phyloP scores from a whole-genome alignment of 305 asterid genomes.

The Rubia tinctorum region DNA sequence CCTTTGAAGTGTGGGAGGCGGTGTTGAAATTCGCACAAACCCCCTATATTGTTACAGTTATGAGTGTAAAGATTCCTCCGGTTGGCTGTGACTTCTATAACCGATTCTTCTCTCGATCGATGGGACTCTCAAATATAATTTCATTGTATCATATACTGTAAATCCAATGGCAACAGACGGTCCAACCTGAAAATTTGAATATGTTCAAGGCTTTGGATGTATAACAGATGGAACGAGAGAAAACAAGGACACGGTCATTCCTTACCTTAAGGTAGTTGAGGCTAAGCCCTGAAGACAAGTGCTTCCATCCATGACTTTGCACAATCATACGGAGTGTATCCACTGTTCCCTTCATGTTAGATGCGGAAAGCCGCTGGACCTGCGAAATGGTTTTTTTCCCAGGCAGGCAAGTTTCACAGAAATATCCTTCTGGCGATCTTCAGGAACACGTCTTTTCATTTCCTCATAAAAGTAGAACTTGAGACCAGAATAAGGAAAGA shows the following conservation, averaged over 20 bases:
- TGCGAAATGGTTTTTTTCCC: conserved; percentile 23
- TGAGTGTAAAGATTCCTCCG: conserved; percentile 41
- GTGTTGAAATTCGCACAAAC: conserved; percentile 23
- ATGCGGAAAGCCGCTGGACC: conserved; percentile 67
- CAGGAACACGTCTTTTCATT: conserved; percentile 84
- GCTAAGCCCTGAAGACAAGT: conserved; percentile 91
- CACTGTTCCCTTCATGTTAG: conserved; percentile 53
- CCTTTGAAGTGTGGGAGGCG: conserved; percentile 32
- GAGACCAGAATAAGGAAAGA: conserved; percentile 92
- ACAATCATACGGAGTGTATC: conserved; percentile 59
- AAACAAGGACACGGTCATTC: neutral
- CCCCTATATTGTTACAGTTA: too few species aligned
- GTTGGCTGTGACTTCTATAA: conserved; percentile 31
- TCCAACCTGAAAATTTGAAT: conserved; percentile 53
- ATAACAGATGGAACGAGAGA: neutral
- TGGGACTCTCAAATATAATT: conserved; percentile 74
- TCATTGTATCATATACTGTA: conserved; percentile 79
- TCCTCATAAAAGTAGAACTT: conserved; percentile 93
- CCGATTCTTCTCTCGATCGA: conserved; percentile 68
- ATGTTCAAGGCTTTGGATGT: conserved; percentile 4
- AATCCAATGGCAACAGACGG: conserved; percentile 99
- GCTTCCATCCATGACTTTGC: conserved; percentile 81
- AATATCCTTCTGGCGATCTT: conserved; percentile 66
- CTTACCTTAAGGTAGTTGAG: conserved; percentile 88
- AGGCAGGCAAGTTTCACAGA: conserved; percentile 67